These are phyloP conservation scores for Porphyra umbilicalis DNA, from an alignment of 31 red algal species.

Conservation along the genomic window DNA sequence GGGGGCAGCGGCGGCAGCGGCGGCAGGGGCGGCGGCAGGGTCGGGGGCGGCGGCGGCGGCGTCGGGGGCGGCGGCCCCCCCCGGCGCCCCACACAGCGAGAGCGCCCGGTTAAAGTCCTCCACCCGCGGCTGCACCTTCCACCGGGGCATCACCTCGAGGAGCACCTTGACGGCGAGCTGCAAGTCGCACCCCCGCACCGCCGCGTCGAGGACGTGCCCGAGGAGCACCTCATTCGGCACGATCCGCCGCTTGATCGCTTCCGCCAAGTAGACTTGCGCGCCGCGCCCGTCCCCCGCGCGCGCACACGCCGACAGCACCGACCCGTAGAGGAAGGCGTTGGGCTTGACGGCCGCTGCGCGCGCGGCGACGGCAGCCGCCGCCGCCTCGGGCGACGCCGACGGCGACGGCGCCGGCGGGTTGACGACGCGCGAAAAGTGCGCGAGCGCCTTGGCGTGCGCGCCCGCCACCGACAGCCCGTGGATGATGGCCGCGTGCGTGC, in stretches of 20 bases:
- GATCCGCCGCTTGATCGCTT: slow-evolving; percentile 4
- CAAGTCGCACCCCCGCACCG: slow-evolving; percentile 11
- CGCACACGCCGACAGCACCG: slow-evolving; percentile 23
- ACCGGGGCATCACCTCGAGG: slow-evolving; percentile 14
- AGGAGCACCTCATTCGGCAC: slow-evolving; percentile 19
- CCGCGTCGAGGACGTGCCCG: slow-evolving; percentile 28
- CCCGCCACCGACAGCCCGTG: slow-evolving; percentile 18
- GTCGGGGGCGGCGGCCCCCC: background rate
- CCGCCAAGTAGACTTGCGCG: slow-evolving; percentile 8
- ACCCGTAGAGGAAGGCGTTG: slow-evolving; percentile 34
- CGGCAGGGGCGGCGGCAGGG: background rate
- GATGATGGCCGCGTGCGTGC: slow-evolving; percentile 42
- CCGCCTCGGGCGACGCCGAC: background rate
- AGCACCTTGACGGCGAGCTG: slow-evolving; percentile 21
- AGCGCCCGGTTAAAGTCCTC: background rate
- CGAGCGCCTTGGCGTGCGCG: slow-evolving; percentile 30
- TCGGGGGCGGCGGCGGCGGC: background rate
- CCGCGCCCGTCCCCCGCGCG: slow-evolving; percentile 13
- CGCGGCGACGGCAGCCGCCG: slow-evolving; percentile 1
- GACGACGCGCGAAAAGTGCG: slow-evolving; percentile 8
- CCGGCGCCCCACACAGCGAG: background rate
- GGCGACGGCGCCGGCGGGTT: background rate
- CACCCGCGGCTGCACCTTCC: background rate
- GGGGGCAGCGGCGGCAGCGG: background rate
- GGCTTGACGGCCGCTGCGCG: slow-evolving; percentile 9